Percentiles rank a stretch among this genome's conserved stretches.
These are phyloP conservation scores for Nymphaea thermarum DNA, from an alignment of 164 flowering plant species.

Conservation along the genomic window DNA sequence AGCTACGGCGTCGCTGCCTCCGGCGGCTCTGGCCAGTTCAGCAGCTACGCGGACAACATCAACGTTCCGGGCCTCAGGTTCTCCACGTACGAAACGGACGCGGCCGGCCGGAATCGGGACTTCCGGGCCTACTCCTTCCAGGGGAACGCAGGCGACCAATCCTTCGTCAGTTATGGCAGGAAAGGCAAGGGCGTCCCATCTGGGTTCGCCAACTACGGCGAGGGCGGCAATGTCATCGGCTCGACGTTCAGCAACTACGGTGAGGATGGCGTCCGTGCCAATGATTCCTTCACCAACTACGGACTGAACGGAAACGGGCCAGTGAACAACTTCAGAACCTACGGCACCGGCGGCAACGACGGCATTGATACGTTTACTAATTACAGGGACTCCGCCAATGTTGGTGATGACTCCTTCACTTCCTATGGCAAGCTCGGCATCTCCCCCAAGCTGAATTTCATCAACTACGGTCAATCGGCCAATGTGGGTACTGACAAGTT, in stretches of 20 bases:
- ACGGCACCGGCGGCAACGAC: constrained; percentile 38
- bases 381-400: constrained; percentile 61
- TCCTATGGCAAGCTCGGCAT: constrained; percentile 51
- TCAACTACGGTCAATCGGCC: constrained; percentile 60
- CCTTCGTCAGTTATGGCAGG: constrained; percentile 50
- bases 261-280: constrained; percentile 33
- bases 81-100: constrained; percentile 38
- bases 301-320: constrained; percentile 44
- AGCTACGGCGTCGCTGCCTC: constrained; percentile 41
- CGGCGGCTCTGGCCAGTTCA: constrained; percentile 64
- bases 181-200: constrained; percentile 30
- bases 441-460: constrained; percentile 31
- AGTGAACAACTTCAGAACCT: constrained; percentile 34
- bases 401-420: constrained; percentile 52
- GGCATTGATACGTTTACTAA: constrained; percentile 31
- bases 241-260: constrained; percentile 52
- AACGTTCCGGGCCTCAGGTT: constrained; percentile 60
- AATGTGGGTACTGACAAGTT: constrained; percentile 52
- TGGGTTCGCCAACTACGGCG: constrained; percentile 39
- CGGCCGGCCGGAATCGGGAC: constrained; percentile 14
- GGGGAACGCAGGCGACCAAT: constrained; percentile 44
- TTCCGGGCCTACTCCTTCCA: constrained; percentile 41
- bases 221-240: constrained; percentile 33
- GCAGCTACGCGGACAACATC: constrained; percentile 28
- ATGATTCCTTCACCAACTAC: constrained; percentile 50